phyloP scores from a whole-genome alignment of 495 filamentous ascomycete genomes.

The Arthonia radiata region DNA sequence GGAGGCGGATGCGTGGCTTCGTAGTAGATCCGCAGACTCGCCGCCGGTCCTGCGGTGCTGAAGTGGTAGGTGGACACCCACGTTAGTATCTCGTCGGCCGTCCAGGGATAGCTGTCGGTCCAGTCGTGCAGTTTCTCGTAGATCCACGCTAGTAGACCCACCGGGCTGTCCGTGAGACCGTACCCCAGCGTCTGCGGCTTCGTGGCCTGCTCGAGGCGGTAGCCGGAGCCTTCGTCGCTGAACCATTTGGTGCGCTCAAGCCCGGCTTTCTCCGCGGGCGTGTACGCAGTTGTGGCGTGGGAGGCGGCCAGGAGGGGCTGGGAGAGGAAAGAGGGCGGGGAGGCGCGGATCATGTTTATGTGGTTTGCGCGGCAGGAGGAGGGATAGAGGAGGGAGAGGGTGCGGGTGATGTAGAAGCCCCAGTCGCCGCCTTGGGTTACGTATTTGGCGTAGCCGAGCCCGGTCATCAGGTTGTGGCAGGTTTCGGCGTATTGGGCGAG shows the following conservation, averaged over 20 bases:
- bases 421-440: slow-evolving; percentile 44
- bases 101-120: slow-evolving; percentile 42
- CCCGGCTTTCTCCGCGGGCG: slow-evolving; percentile 13
- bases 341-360: slow-evolving; percentile 26
- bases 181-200: slow-evolving; percentile 39
- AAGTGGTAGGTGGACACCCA: slow-evolving; percentile 43
- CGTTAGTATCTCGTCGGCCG: slow-evolving; percentile 38
- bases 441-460: slow-evolving; percentile 41
- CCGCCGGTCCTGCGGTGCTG: slow-evolving; percentile 27
- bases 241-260: slow-evolving; percentile 27
- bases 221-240: slow-evolving; percentile 24
- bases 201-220: slow-evolving; percentile 28
- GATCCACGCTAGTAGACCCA: slow-evolving; percentile 39
- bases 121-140: slow-evolving; percentile 46
- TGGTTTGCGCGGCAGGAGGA: slow-evolving; percentile 33
- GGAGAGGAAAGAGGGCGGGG: slow-evolving; percentile 11
- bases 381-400: slow-evolving; percentile 30
- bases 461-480: slow-evolving; percentile 39
- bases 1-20: slow-evolving; percentile 21
- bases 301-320: slow-evolving; percentile 23
- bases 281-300: slow-evolving; percentile 14
- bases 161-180: slow-evolving; percentile 30
- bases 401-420: slow-evolving; percentile 36
- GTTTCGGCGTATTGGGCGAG: slow-evolving; percentile 35
- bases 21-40: slow-evolving; percentile 34